A percentile compares a stretch with the other conserved stretches of the same genome.
Evolutionary conservation across 345 rosid genomes (phyloP).

Genomic region (Sonneratia alba): DNA sequence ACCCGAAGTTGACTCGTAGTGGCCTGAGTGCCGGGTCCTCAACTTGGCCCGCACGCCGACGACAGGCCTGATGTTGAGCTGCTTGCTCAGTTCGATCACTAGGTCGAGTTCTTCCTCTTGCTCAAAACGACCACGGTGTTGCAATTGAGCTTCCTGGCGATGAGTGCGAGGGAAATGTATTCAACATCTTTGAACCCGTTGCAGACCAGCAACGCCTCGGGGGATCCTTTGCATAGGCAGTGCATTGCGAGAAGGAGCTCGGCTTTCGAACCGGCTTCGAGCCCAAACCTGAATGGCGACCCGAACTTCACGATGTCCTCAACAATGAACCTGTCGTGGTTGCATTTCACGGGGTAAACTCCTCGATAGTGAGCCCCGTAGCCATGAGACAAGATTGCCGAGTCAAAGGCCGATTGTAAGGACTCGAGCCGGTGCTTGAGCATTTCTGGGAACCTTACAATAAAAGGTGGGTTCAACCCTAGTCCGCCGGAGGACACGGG

Average conservation of each 20-base stretch:
- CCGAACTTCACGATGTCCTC: constrained; percentile 82
- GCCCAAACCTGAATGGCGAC: constrained; percentile 59
- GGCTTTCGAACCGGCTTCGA: constrained; percentile 89
- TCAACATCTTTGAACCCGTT: constrained; percentile 87
- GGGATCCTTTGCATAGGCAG: constrained; percentile 64
- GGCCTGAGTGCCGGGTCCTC: constrained; percentile 20
- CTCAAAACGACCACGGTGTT: constrained; percentile 24
- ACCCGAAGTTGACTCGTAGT: constrained; percentile 17
- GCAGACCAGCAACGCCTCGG: constrained; percentile 59
- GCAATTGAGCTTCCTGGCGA: constrained; percentile 58
- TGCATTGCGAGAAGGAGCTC: constrained; percentile 86
- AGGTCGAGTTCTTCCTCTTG: constrained; percentile 15
- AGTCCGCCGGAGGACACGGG: not conserved
- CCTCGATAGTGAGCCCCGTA: constrained; percentile 77
- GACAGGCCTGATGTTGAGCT: constrained; percentile 53
- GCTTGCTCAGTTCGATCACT: constrained; percentile 52
- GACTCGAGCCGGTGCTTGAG: constrained; percentile 7
- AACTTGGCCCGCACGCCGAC: constrained; percentile 79
- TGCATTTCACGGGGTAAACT: constrained; percentile 92
- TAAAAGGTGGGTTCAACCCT: constrained; percentile 1
- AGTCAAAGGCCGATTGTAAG: constrained; percentile 1
- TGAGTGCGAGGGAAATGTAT: constrained; percentile 62
- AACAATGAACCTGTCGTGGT: constrained; percentile 80
- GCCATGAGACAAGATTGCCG: constrained; percentile 16
- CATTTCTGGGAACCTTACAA: constrained; percentile 2